A percentile compares a stretch with the other conserved stretches of the same genome.
phyloP scores from a whole-genome alignment of 805 yeast species.

The Myxozyma nipponensis region DNA sequence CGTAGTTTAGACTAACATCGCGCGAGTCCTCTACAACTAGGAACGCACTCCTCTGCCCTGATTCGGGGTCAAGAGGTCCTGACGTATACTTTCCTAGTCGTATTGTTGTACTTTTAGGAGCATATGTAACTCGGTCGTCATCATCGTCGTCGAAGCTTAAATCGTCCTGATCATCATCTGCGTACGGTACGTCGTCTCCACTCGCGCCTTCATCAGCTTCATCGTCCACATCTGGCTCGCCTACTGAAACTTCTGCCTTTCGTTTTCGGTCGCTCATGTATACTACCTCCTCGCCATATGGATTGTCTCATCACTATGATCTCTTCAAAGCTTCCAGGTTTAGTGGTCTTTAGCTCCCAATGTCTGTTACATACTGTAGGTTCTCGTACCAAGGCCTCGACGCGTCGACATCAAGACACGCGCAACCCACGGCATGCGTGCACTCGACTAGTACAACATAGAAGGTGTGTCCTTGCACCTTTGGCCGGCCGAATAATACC shows the following conservation, averaged over 20 bases:
- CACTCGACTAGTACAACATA: too few relatives aligned
- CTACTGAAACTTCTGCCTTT: background rate
- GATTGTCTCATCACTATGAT: too few relatives aligned
- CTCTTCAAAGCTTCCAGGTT: too few relatives aligned
- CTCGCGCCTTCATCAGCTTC: background rate
- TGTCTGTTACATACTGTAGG: too few relatives aligned
- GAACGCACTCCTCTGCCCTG: constrained; percentile 36
- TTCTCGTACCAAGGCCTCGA: too few relatives aligned
- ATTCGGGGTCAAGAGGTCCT: constrained; percentile 31
- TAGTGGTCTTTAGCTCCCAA: too few relatives aligned
- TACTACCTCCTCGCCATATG: too few relatives aligned
- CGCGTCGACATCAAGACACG: too few relatives aligned
- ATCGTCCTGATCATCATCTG: constrained; percentile 5
- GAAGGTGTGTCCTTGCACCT: too few relatives aligned
- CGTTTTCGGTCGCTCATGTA: too few relatives aligned
- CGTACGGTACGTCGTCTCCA: constrained; percentile 1
- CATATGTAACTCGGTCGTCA: background rate
- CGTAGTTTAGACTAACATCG: constrained; percentile 11
- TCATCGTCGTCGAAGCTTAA: constrained; percentile 12
- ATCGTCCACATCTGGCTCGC: constrained; percentile 7
- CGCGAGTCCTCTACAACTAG: constrained; percentile 21
- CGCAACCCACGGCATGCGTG: too few relatives aligned
- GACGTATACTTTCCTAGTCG: constrained; percentile 22
- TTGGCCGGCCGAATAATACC: too few relatives aligned
- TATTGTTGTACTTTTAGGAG: constrained; percentile 11